Percentiles rank a stretch among this genome's conserved stretches.
phyloP scores from a whole-genome alignment of 2,329 filamentous ascomycete genomes.

The Aspergillus pseudonomiae region DNA sequence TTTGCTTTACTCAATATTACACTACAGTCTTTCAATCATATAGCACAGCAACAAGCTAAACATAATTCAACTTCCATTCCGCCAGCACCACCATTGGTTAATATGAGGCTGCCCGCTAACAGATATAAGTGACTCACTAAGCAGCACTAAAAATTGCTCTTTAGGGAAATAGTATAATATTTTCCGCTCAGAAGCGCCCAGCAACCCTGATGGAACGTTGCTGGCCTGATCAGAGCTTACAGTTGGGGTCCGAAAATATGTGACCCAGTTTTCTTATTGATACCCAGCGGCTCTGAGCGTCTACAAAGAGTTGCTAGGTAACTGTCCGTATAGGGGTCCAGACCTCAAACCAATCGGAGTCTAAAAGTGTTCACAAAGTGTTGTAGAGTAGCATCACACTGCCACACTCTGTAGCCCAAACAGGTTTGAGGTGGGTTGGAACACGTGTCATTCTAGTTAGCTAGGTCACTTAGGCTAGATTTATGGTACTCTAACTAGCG shows the following conservation, averaged over 20 bases:
- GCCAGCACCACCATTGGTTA: too few species aligned
- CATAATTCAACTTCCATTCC: too few species aligned
- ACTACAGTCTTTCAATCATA: too few species aligned
- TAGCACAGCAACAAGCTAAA: too few species aligned
- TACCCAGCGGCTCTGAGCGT: not conserved
- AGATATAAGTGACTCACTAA: too few species aligned
- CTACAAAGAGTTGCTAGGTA: not conserved
- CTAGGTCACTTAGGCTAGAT: not conserved
- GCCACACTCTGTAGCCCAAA: not conserved
- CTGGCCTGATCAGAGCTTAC: not conserved
- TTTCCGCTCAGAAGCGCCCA: not conserved
- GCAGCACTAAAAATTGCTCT: not conserved
- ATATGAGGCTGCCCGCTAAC: too few species aligned
- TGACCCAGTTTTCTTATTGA: not conserved
- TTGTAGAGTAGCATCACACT: not conserved
- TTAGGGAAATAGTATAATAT: not conserved
- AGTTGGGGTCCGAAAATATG: not conserved
- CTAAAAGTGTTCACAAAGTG: not conserved
- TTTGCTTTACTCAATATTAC: too few species aligned
- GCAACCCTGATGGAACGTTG: not conserved
- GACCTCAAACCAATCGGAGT: not conserved
- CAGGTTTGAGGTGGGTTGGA: not conserved
- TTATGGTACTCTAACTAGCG: not conserved
- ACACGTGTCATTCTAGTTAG: not conserved
- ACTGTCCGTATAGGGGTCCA: not conserved